These are phyloP conservation scores for Periconia digitata DNA, from an alignment of 2,329 filamentous ascomycete genomes.

Conservation along the genomic window DNA sequence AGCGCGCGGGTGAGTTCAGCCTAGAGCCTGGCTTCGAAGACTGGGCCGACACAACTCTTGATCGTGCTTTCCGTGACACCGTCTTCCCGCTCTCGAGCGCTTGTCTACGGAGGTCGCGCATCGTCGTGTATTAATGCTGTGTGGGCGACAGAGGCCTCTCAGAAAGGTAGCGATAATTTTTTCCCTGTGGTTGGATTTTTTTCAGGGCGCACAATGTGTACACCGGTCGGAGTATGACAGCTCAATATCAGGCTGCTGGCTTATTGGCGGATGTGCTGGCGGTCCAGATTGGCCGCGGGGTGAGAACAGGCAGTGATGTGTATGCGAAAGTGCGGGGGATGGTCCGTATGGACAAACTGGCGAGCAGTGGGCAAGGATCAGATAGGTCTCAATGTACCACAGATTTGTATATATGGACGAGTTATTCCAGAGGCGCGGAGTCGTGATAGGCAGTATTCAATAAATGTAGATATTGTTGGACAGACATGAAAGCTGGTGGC, in stretches of 20 bases:
- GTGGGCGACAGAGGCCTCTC: constrained; percentile 8
- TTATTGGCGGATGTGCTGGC: not conserved
- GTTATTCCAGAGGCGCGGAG: constrained; percentile 37
- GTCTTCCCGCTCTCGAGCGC: constrained; percentile 74
- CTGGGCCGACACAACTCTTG: constrained; percentile 57
- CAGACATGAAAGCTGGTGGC: constrained; percentile 36
- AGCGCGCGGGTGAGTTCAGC: constrained; percentile 59
- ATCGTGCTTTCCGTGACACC: constrained; percentile 66
- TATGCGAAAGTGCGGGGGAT: constrained; percentile 7
- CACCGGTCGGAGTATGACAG: not conserved
- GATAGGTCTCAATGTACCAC: not conserved
- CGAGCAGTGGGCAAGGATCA: constrained; percentile 15
- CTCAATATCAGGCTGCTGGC: not conserved
- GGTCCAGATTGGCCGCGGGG: not conserved
- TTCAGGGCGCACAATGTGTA: not conserved
- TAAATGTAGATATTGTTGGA: constrained; percentile 26
- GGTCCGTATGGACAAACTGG: constrained; percentile 25
- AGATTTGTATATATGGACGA: not conserved
- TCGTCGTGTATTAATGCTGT: constrained; percentile 33
- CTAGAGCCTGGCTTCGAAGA: constrained; percentile 62
- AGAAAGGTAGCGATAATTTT: constrained; percentile 1
- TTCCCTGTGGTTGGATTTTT: not conserved
- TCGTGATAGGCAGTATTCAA: constrained; percentile 31
- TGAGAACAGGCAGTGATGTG: not conserved
- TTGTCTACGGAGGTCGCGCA: constrained; percentile 68